Evolutionary conservation across 345 rosid genomes (phyloP).

Genomic region (Lenwebbia sp.): DNA sequence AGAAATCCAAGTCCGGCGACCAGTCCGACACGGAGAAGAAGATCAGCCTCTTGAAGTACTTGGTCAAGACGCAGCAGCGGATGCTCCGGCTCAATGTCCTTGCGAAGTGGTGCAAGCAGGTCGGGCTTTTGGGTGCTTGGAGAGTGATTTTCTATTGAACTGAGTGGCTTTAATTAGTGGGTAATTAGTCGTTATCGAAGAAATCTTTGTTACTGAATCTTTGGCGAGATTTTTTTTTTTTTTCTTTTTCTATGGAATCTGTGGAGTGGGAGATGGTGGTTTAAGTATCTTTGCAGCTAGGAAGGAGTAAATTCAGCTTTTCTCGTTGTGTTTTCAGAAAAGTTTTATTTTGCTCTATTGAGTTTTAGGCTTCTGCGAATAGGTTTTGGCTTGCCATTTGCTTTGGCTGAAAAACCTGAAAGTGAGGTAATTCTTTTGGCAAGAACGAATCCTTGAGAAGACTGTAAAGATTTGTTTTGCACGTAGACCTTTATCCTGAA

Average conservation of each 20-base stretch:
- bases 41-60: constrained; percentile 68
- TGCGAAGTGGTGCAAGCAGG: constrained; percentile 99
- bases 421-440: not conserved
- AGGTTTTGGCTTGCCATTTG: not conserved
- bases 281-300: not conserved
- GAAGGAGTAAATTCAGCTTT: not conserved
- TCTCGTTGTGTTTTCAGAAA: not conserved
- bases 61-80: constrained; percentile 83
- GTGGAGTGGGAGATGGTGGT: not conserved
- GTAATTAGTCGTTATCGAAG: not conserved
- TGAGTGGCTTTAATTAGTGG: not conserved
- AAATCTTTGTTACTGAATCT: not conserved
- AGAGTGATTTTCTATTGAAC: not conserved
- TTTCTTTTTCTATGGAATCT: not conserved
- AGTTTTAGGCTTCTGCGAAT: not conserved
- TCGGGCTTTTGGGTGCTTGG: constrained; percentile 1
- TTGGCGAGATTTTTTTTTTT: not conserved
- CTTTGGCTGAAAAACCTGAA: not conserved
- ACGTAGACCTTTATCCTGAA: not conserved
- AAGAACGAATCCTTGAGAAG: not conserved
- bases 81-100: constrained; percentile 89
- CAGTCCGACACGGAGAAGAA: constrained; percentile 81
- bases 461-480: not conserved
- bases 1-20: constrained; percentile 57
- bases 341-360: not conserved